phyloP scores from a whole-genome alignment of 495 filamentous ascomycete species.

The Penicillium manginii region DNA sequence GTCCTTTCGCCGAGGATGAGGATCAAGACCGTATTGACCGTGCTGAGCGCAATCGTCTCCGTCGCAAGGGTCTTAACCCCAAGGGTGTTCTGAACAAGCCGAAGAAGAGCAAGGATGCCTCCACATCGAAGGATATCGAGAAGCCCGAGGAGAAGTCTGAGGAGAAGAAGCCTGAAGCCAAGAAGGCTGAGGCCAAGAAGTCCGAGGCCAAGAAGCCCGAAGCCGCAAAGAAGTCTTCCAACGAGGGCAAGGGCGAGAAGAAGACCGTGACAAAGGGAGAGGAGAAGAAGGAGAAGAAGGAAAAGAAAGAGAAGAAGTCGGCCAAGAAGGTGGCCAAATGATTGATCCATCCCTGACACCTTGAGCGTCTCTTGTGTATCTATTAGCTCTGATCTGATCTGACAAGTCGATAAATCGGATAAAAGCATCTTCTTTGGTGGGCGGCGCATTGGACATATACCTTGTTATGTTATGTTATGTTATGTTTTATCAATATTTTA shows the following conservation, averaged over 20 bases:
- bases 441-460: constrained; percentile 37
- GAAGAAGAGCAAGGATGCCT: constrained; percentile 34
- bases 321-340: constrained; percentile 46
- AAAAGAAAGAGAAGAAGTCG: constrained; percentile 36
- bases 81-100: constrained; percentile 56
- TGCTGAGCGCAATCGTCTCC: constrained; percentile 58
- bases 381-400: constrained; percentile 31
- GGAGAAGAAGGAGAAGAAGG: constrained; percentile 26
- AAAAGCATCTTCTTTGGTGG: constrained; percentile 37
- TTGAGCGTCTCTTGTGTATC: constrained; percentile 30
- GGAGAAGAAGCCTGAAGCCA: not conserved
- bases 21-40: constrained; percentile 63
- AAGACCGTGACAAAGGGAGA: constrained; percentile 19
- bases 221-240: constrained; percentile 19
- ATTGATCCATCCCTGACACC: constrained; percentile 17
- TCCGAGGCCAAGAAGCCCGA: not conserved
- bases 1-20: constrained; percentile 66
- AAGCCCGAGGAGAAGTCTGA: constrained; percentile 20
- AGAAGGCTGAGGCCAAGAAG: constrained; percentile 14
- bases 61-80: constrained; percentile 69
- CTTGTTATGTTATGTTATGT: constrained; percentile 24
- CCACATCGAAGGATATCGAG: not conserved
- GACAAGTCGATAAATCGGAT: constrained; percentile 25
- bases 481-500: constrained; percentile 10
- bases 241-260: constrained; percentile 22